These are phyloP conservation scores for Athelia sp. DNA, from an alignment of 1,284 basidiomycete genomes.

Conservation along the genomic window DNA sequence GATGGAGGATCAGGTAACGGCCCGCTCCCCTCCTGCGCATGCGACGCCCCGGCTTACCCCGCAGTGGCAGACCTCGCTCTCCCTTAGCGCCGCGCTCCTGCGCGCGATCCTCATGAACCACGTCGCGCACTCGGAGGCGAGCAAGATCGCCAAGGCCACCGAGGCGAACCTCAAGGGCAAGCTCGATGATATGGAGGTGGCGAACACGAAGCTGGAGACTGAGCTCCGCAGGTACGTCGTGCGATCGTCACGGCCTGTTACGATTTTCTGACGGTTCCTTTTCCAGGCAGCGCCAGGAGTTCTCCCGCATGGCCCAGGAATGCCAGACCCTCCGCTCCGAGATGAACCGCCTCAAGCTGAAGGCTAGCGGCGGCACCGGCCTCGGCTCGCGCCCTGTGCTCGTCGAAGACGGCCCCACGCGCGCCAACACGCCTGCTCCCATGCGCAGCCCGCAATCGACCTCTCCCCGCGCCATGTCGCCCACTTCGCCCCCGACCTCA, in stretches of 20 bases:
- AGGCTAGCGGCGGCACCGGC: constrained; percentile 41
- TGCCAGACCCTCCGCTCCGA: constrained; percentile 62
- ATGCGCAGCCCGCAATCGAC: constrained; percentile 14
- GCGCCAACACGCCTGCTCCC: not conserved
- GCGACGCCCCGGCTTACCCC: constrained; percentile 5
- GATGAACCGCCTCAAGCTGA: constrained; percentile 36
- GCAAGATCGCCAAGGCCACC: constrained; percentile 53
- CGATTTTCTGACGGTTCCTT: constrained; percentile 10
- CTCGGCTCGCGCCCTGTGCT: constrained; percentile 18
- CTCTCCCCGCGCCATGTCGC: constrained; percentile 25
- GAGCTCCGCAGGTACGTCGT: constrained; percentile 56
- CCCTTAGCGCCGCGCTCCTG: constrained; percentile 62
- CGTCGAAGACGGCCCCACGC: constrained; percentile 16
- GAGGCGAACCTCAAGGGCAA: constrained; percentile 58
- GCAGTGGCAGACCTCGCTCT: constrained; percentile 48
- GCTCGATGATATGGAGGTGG: constrained; percentile 57
- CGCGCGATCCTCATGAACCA: constrained; percentile 79
- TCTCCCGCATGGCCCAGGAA: constrained; percentile 65
- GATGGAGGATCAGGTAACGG: constrained; percentile 52
- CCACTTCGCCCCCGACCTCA: constrained; percentile 25
- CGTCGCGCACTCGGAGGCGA: constrained; percentile 67
- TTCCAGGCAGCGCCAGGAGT: constrained; percentile 51
- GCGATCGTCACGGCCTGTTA: constrained; percentile 9
- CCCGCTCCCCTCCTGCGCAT: constrained; percentile 9
- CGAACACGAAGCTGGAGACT: constrained; percentile 53